Conservation (phyloP, 768 basidiomycete genomes). For the Phanerochaete sordida region DNA sequence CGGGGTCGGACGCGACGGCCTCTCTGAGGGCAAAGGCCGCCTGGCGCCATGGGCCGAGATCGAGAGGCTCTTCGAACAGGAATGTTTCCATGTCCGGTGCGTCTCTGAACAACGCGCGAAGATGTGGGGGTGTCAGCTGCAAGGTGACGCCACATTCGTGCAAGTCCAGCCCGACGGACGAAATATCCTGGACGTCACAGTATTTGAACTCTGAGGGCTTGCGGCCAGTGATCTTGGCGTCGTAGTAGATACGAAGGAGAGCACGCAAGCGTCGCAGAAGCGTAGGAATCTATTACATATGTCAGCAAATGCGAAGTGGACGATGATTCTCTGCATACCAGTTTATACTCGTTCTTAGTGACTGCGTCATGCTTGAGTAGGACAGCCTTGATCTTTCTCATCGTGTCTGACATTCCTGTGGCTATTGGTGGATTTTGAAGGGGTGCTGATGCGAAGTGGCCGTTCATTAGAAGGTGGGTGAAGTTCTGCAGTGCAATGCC, state of each 20-base stretch:
- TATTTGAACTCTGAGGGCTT: conserved; percentile 21
- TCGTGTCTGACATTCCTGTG: conserved; percentile 21
- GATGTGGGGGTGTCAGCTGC: conserved; percentile 20
- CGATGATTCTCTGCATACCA: not conserved
- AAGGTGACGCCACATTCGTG: conserved; percentile 25
- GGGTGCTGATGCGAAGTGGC: conserved; percentile 9
- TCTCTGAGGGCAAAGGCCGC: conserved; percentile 13
- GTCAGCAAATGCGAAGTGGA: not conserved
- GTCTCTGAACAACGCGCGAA: conserved; percentile 17
- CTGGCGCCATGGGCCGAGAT: conserved; percentile 24
- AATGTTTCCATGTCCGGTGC: conserved; percentile 23
- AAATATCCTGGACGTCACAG: conserved; percentile 24
- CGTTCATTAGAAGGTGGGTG: not conserved
- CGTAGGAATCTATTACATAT: conserved; percentile 15
- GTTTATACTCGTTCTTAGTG: conserved; percentile 11
- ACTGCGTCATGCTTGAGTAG: conserved; percentile 12
- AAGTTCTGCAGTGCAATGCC: not conserved
- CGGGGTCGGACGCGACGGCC: conserved; percentile 20
- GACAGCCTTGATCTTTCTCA: conserved; percentile 12
- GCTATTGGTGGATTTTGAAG: conserved; percentile 18
- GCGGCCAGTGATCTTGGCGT: conserved; percentile 14
- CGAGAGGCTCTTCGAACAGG: conserved; percentile 25
- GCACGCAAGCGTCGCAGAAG: conserved; percentile 23
- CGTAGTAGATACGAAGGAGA: conserved; percentile 26
- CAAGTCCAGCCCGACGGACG: conserved; percentile 21